Percentiles rank a stretch among this genome's conserved stretches.
Conservation (phyloP, 192 early-diverging fungal genomes). For the Haplosporangium gracile region DNA sequence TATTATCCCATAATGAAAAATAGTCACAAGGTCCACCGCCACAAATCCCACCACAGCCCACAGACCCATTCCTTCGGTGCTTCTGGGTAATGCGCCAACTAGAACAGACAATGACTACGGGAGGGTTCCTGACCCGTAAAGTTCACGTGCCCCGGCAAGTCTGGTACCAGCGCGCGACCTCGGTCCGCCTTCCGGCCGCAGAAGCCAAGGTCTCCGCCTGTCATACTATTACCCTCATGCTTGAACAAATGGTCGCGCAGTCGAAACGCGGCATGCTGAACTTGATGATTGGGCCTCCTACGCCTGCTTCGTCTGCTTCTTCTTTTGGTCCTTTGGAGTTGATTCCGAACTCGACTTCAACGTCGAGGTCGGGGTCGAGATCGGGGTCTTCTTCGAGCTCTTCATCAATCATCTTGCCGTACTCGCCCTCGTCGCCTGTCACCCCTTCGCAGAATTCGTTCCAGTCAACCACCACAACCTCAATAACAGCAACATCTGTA, state of each 20-base stretch:
- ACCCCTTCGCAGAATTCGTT: background rate
- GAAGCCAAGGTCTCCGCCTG: conserved; percentile 55
- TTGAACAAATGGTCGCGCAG: conserved; percentile 16
- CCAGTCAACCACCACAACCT: background rate
- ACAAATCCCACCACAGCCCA: conserved; percentile 24
- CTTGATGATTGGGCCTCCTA: conserved; percentile 11
- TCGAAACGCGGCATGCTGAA: conserved; percentile 23
- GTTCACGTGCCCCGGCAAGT: conserved; percentile 51
- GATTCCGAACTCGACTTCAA: background rate
- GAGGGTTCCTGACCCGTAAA: conserved; percentile 54
- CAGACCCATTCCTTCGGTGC: conserved; percentile 50
- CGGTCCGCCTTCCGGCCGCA: conserved; percentile 36
- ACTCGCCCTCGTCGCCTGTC: background rate
- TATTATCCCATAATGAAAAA: background rate
- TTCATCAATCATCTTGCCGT: background rate
- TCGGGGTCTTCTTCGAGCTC: background rate
- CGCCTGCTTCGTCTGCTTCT: too few species aligned
- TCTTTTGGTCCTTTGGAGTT: background rate
- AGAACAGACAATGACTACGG: conserved; percentile 58
- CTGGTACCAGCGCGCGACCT: conserved; percentile 46
- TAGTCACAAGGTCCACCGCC: background rate
- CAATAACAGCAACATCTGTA: background rate
- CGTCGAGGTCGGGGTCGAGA: background rate
- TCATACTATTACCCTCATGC: conserved; percentile 17
- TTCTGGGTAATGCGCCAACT: conserved; percentile 60